Evolutionary conservation across 805 yeast species (phyloP).

Genomic region (Wickerhamomyces rabaulensis): DNA sequence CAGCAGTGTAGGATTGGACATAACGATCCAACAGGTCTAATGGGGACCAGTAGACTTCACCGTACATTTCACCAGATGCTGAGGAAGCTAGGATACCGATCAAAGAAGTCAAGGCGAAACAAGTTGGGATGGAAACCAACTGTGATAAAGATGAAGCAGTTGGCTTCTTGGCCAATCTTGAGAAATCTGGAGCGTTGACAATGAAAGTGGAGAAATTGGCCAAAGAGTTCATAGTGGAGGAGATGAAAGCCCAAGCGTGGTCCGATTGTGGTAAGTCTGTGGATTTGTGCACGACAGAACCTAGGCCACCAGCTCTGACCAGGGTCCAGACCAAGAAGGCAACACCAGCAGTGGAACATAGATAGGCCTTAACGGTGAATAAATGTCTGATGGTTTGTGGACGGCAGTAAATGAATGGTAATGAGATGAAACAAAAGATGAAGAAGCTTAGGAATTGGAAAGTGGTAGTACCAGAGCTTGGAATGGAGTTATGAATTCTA

Average conservation of each 20-base stretch:
- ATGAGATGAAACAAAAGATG: constrained; percentile 72
- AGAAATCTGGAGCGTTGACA: constrained; percentile 83
- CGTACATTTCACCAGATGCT: constrained; percentile 63
- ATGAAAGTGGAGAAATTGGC: constrained; percentile 89
- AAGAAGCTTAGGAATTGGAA: constrained; percentile 73
- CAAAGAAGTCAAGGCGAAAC: constrained; percentile 75
- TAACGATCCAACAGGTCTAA: constrained; percentile 60
- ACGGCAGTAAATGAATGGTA: constrained; percentile 76
- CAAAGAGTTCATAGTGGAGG: constrained; percentile 71
- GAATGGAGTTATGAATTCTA: constrained; percentile 59
- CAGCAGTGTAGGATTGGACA: constrained; percentile 46
- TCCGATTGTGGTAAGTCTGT: constrained; percentile 51
- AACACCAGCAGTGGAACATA: constrained; percentile 80
- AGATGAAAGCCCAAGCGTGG: constrained; percentile 79
- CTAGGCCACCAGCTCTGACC: constrained; percentile 74
- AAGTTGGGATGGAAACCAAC: constrained; percentile 61
- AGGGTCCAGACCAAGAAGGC: constrained; percentile 82
- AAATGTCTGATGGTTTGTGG: constrained; percentile 84
- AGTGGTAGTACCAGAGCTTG: constrained; percentile 58
- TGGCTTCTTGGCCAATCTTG: constrained; percentile 68
- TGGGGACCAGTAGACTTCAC: constrained; percentile 78
- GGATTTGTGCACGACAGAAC: constrained; percentile 58
- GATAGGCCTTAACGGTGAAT: constrained; percentile 73
- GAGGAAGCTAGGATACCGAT: constrained; percentile 84
- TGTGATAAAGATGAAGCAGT: constrained; percentile 51